Base-by-base conservation (phyloP, 805 yeast genomes). In the Pichia cabralensis region DNA sequence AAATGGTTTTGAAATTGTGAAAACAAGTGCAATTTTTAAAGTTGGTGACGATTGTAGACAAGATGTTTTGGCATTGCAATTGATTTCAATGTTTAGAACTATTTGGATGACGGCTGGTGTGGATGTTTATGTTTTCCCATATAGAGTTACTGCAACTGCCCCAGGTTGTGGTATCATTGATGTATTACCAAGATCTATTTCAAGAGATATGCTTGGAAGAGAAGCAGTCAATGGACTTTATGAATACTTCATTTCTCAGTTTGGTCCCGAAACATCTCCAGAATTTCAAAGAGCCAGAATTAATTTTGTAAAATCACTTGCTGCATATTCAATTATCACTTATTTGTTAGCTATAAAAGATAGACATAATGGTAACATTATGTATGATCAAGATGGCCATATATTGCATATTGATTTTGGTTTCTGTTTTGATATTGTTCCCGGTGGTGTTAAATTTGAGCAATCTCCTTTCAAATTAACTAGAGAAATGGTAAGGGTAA, bases 91-190 rank as follows among this genome's bases (percentile, higher is more conserved):
- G 24, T 92, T 94, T 67, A 71, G 95, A 48, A 76, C 89, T 28
- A 83, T 92, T 34, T 92, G 96, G 94, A 73, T 75, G 42, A 71
- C 74, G 43, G 76, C 82, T 10, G 97, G 97, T 1, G 65, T 92
- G 42, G 97, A 92, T 55, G 71, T 89, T 28, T 92, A 68, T 57
- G 94, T 92, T 18, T 94, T 74, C 61, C 98, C 99, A 1, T 73
- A 92, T 58, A 65, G 96, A 45, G 98, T 92, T 18, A 88, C 96
- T 0, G 98, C 99, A 1, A 92, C 99, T 8, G 96, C 95, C 3
- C 97, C 98, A 1, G 98, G 99, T 0, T 88, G 97, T 64, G 99
- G 99, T 59, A 94, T 92, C 28, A 92, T 92, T 62, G 99, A 94
- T 55, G 98, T 94, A 22, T 68, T 92, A 45, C 98, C 98, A 22